These are phyloP conservation scores for Verbena officinalis DNA, from an alignment of 257 asterid species.

Conservation along the genomic window DNA sequence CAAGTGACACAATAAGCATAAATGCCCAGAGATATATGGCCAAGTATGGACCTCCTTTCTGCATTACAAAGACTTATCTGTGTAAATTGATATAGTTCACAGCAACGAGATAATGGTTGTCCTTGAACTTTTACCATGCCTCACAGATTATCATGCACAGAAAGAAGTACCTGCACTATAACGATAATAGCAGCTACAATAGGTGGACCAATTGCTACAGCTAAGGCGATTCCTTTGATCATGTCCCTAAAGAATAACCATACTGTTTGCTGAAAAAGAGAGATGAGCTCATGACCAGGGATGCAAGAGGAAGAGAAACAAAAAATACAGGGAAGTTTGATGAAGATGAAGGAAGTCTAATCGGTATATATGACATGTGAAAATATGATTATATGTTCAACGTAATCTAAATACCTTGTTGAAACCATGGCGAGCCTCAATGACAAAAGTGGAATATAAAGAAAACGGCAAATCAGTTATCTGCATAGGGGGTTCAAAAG, in stretches of 20 bases:
- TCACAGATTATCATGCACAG: neutral
- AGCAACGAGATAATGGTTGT: slow-evolving; percentile 20
- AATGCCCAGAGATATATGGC: slow-evolving; percentile 96
- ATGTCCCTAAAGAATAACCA: slow-evolving; percentile 88
- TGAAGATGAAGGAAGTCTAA: slow-evolving; percentile 4
- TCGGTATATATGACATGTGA: slow-evolving; percentile 9
- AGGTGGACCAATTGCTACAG: slow-evolving; percentile 89
- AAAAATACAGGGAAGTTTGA: neutral
- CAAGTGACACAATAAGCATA: slow-evolving; percentile 80
- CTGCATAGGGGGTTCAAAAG: slow-evolving; percentile 48
- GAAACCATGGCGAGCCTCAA: slow-evolving; percentile 96
- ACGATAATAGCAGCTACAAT: slow-evolving; percentile 91
- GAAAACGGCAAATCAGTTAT: slow-evolving; percentile 95
- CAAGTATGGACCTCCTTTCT: slow-evolving; percentile 99
- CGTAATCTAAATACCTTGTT: slow-evolving; percentile 55
- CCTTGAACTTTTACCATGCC: slow-evolving; percentile 10
- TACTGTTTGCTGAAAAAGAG: slow-evolving; percentile 74
- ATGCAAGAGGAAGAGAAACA: slow-evolving; percentile 4
- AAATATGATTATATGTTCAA: slow-evolving; percentile 13
- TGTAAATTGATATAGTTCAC: slow-evolving; percentile 23
- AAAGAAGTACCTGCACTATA: slow-evolving; percentile 77
- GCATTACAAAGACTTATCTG: slow-evolving; percentile 43
- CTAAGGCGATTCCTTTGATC: slow-evolving; percentile 71
- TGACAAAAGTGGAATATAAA: slow-evolving; percentile 90
- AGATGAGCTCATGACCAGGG: slow-evolving; percentile 23